These are phyloP conservation scores for Choricystis sp. DNA, from an alignment of 139 green algal genomes.

Conservation along the genomic window DNA sequence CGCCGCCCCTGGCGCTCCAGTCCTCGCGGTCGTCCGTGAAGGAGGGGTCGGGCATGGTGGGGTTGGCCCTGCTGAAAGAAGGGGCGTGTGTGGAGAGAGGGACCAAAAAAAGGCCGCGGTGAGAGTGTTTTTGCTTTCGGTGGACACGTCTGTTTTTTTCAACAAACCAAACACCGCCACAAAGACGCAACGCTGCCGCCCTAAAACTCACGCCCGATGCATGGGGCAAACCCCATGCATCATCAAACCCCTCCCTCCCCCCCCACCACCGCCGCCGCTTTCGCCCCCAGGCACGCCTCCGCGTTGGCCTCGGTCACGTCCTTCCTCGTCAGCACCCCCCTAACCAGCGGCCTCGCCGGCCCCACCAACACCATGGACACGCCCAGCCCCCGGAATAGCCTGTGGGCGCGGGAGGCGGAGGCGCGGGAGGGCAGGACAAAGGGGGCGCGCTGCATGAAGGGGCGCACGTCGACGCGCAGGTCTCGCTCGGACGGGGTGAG, in stretches of 20 bases:
- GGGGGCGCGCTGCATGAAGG: constrained; percentile 42
- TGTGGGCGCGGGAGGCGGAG: constrained; percentile 40
- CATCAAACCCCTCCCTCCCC: background rate
- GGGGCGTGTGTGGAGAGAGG: too few species aligned
- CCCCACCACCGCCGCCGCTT: constrained; percentile 4
- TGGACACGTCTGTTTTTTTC: too few species aligned
- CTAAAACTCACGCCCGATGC: too few species aligned
- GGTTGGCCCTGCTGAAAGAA: too few species aligned
- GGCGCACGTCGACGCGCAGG: constrained; percentile 24
- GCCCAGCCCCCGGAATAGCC: constrained; percentile 55
- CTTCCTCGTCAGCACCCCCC: constrained; percentile 62
- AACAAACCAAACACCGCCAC: too few species aligned
- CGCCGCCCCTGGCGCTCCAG: too few species aligned
- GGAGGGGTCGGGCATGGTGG: too few species aligned
- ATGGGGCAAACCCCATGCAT: too few species aligned
- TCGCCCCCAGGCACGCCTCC: constrained; percentile 15
- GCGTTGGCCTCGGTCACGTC: constrained; percentile 29
- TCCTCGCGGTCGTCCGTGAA: too few species aligned
- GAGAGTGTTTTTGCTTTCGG: too few species aligned
- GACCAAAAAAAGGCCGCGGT: too few species aligned
- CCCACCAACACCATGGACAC: constrained; percentile 53
- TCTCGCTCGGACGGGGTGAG: background rate
- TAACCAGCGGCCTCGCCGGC: constrained; percentile 26
- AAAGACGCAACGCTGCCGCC: too few species aligned
- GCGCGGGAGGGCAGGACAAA: constrained; percentile 16